Percentiles rank a stretch among this genome's conserved stretches.
These are phyloP conservation scores for Clarireedia hainanense DNA, from an alignment of 2,329 filamentous ascomycete genomes.

Conservation along the genomic window DNA sequence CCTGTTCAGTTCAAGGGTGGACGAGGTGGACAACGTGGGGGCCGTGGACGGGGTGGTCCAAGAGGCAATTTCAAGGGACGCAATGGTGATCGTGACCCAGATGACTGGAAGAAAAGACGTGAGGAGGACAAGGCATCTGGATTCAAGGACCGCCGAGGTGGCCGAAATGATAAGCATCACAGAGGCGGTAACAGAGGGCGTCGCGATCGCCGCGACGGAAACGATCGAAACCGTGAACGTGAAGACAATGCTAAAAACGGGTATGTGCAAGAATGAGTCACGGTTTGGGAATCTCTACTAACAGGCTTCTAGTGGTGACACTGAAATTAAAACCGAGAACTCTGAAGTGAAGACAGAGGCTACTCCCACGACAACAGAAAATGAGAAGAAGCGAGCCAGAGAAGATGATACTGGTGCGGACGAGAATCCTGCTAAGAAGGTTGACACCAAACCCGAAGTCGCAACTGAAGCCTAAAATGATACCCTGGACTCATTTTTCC, in stretches of 20 bases:
- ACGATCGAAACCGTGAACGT: constrained; percentile 30
- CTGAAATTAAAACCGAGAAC: constrained; percentile 13
- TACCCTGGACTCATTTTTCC: constrained; percentile 12
- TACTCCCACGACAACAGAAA: neutral
- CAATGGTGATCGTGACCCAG: constrained; percentile 36
- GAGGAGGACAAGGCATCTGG: constrained; percentile 55
- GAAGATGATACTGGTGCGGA: constrained; percentile 40
- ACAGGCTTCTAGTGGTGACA: constrained; percentile 13
- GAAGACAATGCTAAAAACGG: constrained; percentile 28
- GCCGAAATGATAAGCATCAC: constrained; percentile 20
- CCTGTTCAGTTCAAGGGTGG: constrained; percentile 36
- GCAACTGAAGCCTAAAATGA: constrained; percentile 19
- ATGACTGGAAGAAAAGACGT: constrained; percentile 58
- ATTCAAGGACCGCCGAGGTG: constrained; percentile 36
- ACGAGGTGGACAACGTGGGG: constrained; percentile 15
- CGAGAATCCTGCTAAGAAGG: constrained; percentile 54
- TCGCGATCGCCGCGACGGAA: constrained; percentile 28
- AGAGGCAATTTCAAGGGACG: constrained; percentile 25
- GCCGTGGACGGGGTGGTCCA: constrained; percentile 9
- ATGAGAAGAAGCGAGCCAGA: constrained; percentile 28
- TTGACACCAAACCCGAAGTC: constrained; percentile 35
- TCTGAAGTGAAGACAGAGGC: constrained; percentile 19
- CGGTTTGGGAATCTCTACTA: constrained; percentile 4
- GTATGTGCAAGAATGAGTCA: constrained; percentile 12
- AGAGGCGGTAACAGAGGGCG: constrained; percentile 33